A percentile compares a stretch with the other conserved stretches of the same genome.
phyloP scores from a whole-genome alignment of 169 alveolate species.

The Eimeria maxima region DNA sequence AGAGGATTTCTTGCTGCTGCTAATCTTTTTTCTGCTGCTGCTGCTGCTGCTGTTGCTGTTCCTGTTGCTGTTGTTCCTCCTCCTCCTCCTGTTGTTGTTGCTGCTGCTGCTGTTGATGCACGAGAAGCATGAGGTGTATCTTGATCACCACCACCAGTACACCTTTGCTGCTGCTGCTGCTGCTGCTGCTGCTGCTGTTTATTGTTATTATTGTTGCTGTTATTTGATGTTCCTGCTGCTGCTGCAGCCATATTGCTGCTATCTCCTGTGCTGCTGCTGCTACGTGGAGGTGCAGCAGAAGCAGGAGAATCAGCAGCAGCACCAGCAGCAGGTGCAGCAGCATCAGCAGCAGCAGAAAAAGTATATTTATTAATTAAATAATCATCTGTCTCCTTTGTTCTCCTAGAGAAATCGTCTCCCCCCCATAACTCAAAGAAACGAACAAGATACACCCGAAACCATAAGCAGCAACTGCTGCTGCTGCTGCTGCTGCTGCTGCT shows the following conservation, averaged over 20 bases:
- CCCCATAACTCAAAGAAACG: slow-evolving; percentile 37
- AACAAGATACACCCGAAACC: not conserved
- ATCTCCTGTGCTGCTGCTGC: slow-evolving; percentile 42
- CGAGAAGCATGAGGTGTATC: not conserved
- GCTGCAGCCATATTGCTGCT: not conserved
- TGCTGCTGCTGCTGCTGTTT: too few species aligned
- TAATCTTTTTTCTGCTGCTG: slow-evolving; percentile 6
- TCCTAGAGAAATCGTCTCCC: not conserved
- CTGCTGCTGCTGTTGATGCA: not conserved
- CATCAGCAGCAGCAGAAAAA: too few species aligned
- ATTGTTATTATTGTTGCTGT: too few species aligned
- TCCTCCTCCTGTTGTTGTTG: not conserved
- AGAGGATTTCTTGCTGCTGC: slow-evolving; percentile 29
- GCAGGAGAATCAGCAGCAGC: too few species aligned
- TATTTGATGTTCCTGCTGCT: too few species aligned
- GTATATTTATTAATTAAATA: not conserved
- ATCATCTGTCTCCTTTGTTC: not conserved
- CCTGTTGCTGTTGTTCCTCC: not conserved
- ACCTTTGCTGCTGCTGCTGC: too few species aligned
- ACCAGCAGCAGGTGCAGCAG: too few species aligned
- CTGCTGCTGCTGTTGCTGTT: slow-evolving; percentile 15
- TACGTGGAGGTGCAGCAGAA: not conserved
- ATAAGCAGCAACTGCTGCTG: not conserved
- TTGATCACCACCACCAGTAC: not conserved
- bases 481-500: slow-evolving; percentile 25